Conservation (phyloP, 306 rosid species). For the Castanea crenata region DNA sequence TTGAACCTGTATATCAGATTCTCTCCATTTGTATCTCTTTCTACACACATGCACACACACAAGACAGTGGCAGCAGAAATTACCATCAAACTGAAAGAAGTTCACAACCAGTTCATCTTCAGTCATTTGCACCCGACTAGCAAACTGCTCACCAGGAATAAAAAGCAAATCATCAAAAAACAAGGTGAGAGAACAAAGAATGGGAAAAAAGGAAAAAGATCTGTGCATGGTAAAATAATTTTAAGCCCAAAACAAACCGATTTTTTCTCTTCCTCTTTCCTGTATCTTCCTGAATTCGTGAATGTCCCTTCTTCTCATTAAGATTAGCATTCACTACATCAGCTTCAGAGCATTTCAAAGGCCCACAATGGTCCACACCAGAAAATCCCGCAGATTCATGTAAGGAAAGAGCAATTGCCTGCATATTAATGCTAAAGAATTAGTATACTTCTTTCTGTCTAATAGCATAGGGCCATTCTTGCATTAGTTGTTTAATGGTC, state of each 20-base stretch:
- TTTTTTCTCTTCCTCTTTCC: slow-evolving; percentile 66
- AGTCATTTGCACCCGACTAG: slow-evolving; percentile 79
- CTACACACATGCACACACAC: neutral
- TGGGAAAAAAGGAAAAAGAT: slow-evolving; percentile 4
- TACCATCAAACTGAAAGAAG: slow-evolving; percentile 91
- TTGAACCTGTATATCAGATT: neutral
- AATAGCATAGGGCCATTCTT: neutral
- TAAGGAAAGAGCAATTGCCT: slow-evolving; percentile 89
- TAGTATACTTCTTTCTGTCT: slow-evolving; percentile 18
- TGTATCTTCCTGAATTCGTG: slow-evolving; percentile 40
- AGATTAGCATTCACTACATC: slow-evolving; percentile 15
- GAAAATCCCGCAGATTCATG: slow-evolving; percentile 43
- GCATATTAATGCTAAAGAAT: slow-evolving; percentile 25
- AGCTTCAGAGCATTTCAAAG: slow-evolving; percentile 18
- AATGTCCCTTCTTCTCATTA: slow-evolving; percentile 34
- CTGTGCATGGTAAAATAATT: neutral
- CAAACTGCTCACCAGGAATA: slow-evolving; percentile 44
- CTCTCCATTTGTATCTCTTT: neutral
- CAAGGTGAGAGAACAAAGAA: slow-evolving; percentile 1
- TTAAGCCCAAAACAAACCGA: slow-evolving; percentile 36
- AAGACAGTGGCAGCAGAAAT: slow-evolving; percentile 19
- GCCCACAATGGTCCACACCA: slow-evolving; percentile 1
- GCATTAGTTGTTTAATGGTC: slow-evolving; percentile 13
- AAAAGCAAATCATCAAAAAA: slow-evolving; percentile 6
- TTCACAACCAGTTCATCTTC: slow-evolving; percentile 79